Conservation (phyloP, 176 grass and related monocot genomes). For the Paspalum vaginatum region DNA sequence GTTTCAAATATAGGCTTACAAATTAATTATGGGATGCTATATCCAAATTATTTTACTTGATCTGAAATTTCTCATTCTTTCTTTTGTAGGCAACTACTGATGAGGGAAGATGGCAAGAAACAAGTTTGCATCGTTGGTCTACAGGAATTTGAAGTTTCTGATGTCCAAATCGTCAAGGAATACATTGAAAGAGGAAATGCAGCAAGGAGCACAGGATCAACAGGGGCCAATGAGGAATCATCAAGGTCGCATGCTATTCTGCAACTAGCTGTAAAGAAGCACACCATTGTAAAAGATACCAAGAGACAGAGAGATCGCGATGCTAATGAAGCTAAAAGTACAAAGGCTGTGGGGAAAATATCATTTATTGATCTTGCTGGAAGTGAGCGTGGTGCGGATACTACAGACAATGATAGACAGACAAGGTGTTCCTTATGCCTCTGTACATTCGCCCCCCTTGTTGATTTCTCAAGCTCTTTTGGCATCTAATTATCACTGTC, state of each 20-base stretch:
- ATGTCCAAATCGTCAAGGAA: constrained; percentile 96
- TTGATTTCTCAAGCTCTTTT: constrained; percentile 23
- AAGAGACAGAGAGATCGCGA: constrained; percentile 77
- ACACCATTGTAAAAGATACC: constrained; percentile 62
- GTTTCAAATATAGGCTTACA: background rate
- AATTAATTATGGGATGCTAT: background rate
- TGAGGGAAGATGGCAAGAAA: constrained; percentile 99
- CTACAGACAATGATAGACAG: constrained; percentile 93
- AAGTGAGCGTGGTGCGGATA: constrained; percentile 99
- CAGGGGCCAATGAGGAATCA: constrained; percentile 98
- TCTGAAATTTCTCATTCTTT: constrained; percentile 8
- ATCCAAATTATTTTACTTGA: background rate
- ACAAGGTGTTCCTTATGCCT: constrained; percentile 60
- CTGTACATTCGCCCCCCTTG: background rate
- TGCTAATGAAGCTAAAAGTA: constrained; percentile 79
- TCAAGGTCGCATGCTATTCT: constrained; percentile 97
- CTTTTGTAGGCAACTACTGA: constrained; percentile 73
- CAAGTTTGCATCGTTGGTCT: constrained; percentile 98
- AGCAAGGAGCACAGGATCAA: constrained; percentile 89
- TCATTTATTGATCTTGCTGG: constrained; percentile 99
- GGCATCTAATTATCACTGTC: background rate
- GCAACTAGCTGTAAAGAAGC: constrained; percentile 95
- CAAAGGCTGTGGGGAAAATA: constrained; percentile 89
- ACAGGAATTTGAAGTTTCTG: constrained; percentile 96
- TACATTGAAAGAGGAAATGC: constrained; percentile 98